Percentiles rank a stretch among this genome's conserved stretches.
Conservation (phyloP, 805 yeast species). For the Teunomyces lycoperdinae region DNA sequence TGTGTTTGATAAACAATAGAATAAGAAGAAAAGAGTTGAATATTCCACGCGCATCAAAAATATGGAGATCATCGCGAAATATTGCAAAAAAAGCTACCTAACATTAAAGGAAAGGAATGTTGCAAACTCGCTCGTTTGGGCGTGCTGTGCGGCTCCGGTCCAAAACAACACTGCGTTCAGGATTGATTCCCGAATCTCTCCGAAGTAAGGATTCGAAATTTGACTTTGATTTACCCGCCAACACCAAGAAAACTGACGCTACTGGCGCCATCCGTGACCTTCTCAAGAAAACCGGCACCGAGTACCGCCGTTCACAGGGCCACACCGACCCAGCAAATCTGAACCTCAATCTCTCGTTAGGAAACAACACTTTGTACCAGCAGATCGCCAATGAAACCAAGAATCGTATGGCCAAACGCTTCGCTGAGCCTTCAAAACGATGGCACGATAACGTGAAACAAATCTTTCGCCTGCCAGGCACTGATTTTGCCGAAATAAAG, state of each 20-base stretch:
- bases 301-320: conserved; percentile 4
- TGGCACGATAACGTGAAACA: conserved; percentile 16
- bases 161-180: background rate
- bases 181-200: conserved; percentile 3
- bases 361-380: conserved; percentile 17
- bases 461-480: background rate
- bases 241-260: background rate
- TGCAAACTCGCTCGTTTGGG: no score
- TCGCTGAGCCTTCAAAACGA: conserved; percentile 11
- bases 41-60: background rate
- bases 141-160: background rate
- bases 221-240: background rate
- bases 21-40: background rate
- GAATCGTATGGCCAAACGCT: conserved; percentile 20
- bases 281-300: conserved; percentile 3
- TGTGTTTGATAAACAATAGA: background rate
- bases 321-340: conserved; percentile 22
- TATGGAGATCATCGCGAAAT: no score
- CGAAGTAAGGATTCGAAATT: background rate
- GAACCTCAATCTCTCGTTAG: conserved; percentile 16
- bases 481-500: background rate
- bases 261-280: background rate
- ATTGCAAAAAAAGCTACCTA: no score
- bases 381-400: conserved; percentile 15
- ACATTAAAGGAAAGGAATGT: background rate